Evolutionary conservation across 179 eudicot genomes (phyloP), one percentile per base, ranked within the genome.

Genomic region (Kewa caespitosa): DNA sequence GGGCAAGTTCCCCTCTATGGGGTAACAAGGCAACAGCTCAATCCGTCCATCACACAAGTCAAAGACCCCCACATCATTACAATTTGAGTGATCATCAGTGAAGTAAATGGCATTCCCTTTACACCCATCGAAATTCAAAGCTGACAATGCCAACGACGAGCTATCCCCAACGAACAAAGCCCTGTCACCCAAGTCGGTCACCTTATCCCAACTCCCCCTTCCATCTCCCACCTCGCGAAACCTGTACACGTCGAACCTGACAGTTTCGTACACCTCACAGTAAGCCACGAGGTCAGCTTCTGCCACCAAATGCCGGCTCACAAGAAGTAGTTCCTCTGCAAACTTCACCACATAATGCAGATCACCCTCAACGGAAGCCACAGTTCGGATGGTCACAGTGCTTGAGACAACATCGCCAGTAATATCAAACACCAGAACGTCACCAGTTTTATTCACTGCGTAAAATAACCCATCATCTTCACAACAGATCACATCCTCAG

Each of bases 51-150:
- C 85, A 46, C 38, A 84, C 73, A 90, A 63, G 70, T 83, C 79
- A 72, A 80, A 87, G 67, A 89, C 68, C 34, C 97, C 96, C 79
- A 88, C 78, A 82, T 92, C 97, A 76, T 79, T 84, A 39, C 67
- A 67, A 60, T 89, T 91, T 0, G 87, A 87, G 82, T 84, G 82
- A 72, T 92, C 93, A 86, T 89, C 96, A 0, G 91, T 86, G 62
- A 80, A 90, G 73, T 89, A 90, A 17, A 90, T 83, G 20, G 84
- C 79, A 70, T 90, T 87, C 25, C 87, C 86, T 74, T 80, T 80
- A 79, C 87, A 89, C 28, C 90, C 90, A 0, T 74, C 76, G 63
- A 76, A 86, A 83, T 86, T 87, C 30, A 78, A 74, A 1, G 88
- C 87, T 4, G 59, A 77, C 73, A 87, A 76, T 8, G 84, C 89